Conservation (phyloP, 139 green algal genomes). For the Prasinococcaceae sp. region DNA sequence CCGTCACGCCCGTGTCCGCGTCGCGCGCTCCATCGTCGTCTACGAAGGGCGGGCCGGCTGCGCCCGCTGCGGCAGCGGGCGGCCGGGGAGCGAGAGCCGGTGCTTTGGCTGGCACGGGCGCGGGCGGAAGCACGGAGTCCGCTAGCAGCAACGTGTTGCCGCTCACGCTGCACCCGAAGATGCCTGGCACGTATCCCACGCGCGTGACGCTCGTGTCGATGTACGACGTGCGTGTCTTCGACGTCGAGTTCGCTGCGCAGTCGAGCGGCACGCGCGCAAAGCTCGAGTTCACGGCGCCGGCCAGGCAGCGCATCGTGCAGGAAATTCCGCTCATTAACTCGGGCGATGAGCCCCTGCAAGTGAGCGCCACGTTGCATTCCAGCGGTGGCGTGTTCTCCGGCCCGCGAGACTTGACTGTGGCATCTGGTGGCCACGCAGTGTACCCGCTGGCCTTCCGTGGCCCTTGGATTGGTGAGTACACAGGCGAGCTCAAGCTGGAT, state of each 20-base stretch:
- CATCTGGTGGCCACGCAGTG: slow-evolving; percentile 16
- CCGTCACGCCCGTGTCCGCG: too few relatives aligned
- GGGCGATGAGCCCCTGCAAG: slow-evolving; percentile 24
- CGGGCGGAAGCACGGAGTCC: too few relatives aligned
- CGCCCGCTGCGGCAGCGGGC: too few relatives aligned
- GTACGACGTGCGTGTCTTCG: slow-evolving; percentile 46
- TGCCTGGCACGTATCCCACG: slow-evolving; percentile 44
- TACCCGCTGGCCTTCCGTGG: slow-evolving; percentile 51
- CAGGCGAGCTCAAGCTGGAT: slow-evolving; percentile 38
- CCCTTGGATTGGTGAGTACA: slow-evolving; percentile 29
- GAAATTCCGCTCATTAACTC: slow-evolving; percentile 54
- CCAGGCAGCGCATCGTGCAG: slow-evolving; percentile 31
- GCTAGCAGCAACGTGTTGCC: slow-evolving; percentile 32
- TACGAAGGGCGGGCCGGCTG: too few relatives aligned
- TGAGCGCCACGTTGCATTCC: slow-evolving; percentile 20
- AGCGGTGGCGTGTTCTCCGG: slow-evolving; percentile 28
- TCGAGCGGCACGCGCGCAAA: slow-evolving; percentile 21
- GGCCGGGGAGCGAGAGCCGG: too few relatives aligned
- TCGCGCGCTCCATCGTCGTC: too few relatives aligned
- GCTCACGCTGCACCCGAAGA: slow-evolving; percentile 32
- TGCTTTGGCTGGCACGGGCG: too few relatives aligned
- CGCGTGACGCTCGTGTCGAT: slow-evolving; percentile 36
- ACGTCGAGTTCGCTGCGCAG: slow-evolving; percentile 37
- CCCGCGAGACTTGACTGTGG: slow-evolving; percentile 34
- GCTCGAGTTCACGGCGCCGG: slow-evolving; percentile 41